Conservation (phyloP, 2,329 filamentous ascomycete genomes). For the Scedosporium dehoogii region DNA sequence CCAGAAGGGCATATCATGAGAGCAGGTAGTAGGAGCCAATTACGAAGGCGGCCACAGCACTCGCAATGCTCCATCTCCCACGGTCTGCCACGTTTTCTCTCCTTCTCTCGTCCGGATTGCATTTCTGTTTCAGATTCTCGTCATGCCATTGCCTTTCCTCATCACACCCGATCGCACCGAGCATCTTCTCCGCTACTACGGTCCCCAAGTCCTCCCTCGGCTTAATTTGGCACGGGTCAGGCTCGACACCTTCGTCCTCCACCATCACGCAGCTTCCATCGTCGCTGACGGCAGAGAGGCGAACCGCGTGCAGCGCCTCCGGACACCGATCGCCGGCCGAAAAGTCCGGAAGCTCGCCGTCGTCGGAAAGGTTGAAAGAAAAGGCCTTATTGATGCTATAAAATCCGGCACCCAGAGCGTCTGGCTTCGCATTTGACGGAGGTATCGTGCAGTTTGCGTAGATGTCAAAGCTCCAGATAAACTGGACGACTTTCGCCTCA, state of each 20-base stretch:
- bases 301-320: neutral
- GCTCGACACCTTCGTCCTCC: neutral
- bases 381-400: neutral
- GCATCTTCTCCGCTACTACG: neutral
- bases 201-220: neutral
- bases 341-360: neutral
- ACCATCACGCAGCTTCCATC: neutral
- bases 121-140: conserved; percentile 32
- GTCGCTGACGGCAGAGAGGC: neutral
- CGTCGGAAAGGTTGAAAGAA: neutral
- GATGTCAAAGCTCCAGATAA: neutral
- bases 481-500: neutral
- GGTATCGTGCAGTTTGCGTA: neutral
- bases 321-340: neutral
- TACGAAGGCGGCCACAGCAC: neutral
- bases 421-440: neutral
- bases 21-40: neutral
- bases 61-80: neutral
- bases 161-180: neutral
- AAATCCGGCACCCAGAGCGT: neutral
- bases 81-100: neutral
- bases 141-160: neutral
- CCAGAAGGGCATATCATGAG: neutral
- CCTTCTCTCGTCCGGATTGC: neutral
- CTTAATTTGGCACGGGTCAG: neutral